Conservation (phyloP, 2,329 filamentous ascomycete genomes). For the Claviceps arundinis region DNA sequence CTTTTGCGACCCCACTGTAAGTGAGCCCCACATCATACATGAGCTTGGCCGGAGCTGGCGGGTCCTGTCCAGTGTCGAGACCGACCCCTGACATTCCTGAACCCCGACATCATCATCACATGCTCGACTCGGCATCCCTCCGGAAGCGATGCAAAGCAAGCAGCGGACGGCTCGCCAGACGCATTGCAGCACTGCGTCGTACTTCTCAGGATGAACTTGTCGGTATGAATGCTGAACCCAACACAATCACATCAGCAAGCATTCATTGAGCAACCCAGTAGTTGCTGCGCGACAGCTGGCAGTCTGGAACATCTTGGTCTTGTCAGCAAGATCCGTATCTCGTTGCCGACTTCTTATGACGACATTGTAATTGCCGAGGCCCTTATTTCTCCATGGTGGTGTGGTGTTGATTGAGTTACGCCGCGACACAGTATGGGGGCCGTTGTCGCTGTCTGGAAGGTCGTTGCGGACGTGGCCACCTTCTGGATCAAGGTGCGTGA, state of each 20-base stretch:
- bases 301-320: neutral
- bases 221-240: neutral
- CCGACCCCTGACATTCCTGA: neutral
- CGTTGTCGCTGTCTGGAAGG: conserved; percentile 37
- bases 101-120: conserved; percentile 17
- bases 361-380: neutral
- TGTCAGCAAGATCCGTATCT: neutral
- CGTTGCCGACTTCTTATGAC: neutral
- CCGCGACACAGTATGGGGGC: conserved; percentile 29
- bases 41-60: too few relatives aligned
- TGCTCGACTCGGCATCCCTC: conserved; percentile 7
- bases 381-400: conserved; percentile 1
- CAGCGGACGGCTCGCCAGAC: neutral
- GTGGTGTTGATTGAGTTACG: conserved; percentile 16
- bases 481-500: conserved; percentile 48
- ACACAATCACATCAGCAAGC: neutral
- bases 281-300: neutral
- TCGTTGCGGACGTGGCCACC: conserved; percentile 46
- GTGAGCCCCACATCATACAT: too few relatives aligned
- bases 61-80: too few relatives aligned
- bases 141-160: neutral
- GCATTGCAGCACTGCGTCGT: neutral
- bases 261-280: neutral
- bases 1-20: too few relatives aligned
- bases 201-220: neutral